phyloP scores from a whole-genome alignment of 1,139 yeast genomes.

The Geotrichum restrictum region DNA sequence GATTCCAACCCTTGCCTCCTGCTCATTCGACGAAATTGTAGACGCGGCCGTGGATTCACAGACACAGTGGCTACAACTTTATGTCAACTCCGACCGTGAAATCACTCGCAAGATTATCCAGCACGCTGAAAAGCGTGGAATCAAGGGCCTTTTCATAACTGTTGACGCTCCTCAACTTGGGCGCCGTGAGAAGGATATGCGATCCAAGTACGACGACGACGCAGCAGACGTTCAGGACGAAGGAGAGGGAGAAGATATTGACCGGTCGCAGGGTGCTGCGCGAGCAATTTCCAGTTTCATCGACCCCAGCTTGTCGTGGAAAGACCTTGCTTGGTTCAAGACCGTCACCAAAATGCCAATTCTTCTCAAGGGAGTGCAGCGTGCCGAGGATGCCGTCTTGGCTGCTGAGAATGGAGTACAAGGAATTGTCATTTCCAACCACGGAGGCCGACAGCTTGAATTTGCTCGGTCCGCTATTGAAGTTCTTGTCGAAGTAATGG shows the following conservation, averaged over 20 bases:
- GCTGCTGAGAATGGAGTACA: constrained; percentile 62
- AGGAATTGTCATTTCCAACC: constrained; percentile 69
- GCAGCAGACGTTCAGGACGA: constrained; percentile 48
- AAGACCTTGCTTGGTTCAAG: constrained; percentile 57
- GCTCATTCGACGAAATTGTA: constrained; percentile 54
- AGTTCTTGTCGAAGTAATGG: constrained; percentile 61
- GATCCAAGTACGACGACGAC: constrained; percentile 59
- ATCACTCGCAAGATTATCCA: constrained; percentile 57
- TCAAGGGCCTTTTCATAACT: constrained; percentile 76
- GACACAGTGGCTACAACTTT: constrained; percentile 86
- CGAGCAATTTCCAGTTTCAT: constrained; percentile 80
- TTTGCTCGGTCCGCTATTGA: constrained; percentile 66
- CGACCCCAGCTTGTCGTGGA: constrained; percentile 73
- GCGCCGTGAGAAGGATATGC: constrained; percentile 69
- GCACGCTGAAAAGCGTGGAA: constrained; percentile 71
- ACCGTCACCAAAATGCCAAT: constrained; percentile 59
- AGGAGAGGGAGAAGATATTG: constrained; percentile 45
- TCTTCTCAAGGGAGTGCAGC: constrained; percentile 66
- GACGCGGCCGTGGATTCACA: constrained; percentile 47
- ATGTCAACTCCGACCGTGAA: constrained; percentile 69
- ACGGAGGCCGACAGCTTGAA: constrained; percentile 77
- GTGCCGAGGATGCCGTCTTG: constrained; percentile 59
- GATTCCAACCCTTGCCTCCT: constrained; percentile 55
- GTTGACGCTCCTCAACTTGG: constrained; percentile 96
- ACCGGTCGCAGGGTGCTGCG: constrained; percentile 79